Evolutionary conservation across 768 basidiomycete species (phyloP), one percentile per base, ranked within the genome.

Genomic region (Podaxis sp.): DNA sequence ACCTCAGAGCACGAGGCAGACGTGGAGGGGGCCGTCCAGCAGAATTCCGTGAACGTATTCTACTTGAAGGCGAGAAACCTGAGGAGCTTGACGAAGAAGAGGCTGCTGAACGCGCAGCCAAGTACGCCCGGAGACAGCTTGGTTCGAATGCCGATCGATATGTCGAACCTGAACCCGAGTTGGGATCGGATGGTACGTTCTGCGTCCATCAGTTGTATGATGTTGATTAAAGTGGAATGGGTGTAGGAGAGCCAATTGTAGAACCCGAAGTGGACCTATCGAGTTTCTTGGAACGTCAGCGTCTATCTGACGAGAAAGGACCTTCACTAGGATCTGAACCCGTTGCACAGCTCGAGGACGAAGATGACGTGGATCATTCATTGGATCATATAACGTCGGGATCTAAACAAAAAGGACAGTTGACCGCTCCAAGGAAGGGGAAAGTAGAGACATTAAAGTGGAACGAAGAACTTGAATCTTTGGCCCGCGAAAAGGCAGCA

Each of bases 231-330:
- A 12, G 13, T 20, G 6, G 33, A 41, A 1, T 52, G 26, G 2
- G 17, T 22, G 22, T 44, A 89, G 89, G 90, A 3, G 87, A 91
- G 72, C 85, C 82, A 7, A 78, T 84, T 13, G 71, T 80, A 0
- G 90, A 91, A 62, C 89, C 88, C 3, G 89, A 93, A 70, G 81
- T 92, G 7, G 90, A 93, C 73, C 68, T 93, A 1, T 83, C 88
- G 0, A 63, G 76, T 0, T 90, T 93, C 66, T 77, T 92, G 38
- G 87, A 85, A 63, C 82, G 76, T 60, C 91, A 93, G 67, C 77
- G 80, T 55, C 70, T 83, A 44, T 78, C 80, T 0, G 83, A 83
- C 22, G 66, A 69, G 7, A 41, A 60, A n/a, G 72, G 66, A 0
- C 70, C 75, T 1, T 68, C 73, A 10, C 33, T 66, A 15, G 58